phyloP scores from a whole-genome alignment of 176 grass and related monocot genomes.

The Olyra latifolia region DNA sequence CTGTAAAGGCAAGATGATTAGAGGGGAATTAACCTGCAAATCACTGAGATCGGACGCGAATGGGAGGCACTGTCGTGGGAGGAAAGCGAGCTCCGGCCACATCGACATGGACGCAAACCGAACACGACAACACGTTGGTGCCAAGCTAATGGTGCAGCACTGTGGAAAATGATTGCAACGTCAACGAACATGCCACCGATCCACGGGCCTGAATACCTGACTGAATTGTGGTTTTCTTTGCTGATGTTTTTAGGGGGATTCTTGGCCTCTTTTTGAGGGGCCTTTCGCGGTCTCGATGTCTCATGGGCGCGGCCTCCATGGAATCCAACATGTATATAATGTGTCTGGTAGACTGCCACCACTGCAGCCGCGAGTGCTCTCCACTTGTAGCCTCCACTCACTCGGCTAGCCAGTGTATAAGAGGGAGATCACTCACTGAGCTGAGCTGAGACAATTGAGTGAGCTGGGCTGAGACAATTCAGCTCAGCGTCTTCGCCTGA shows the following conservation, averaged over 20 bases:
- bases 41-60: background rate
- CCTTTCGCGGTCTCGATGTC: background rate
- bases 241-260: slow-evolving; percentile 28
- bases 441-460: slow-evolving; percentile 19
- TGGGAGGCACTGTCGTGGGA: slow-evolving; percentile 21
- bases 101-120: slow-evolving; percentile 44
- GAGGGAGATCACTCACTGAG: slow-evolving; percentile 13
- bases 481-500: background rate
- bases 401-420: background rate
- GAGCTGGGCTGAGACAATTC: slow-evolving; percentile 11
- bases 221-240: background rate
- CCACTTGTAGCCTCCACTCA: slow-evolving; percentile 39
- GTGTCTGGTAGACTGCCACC: slow-evolving; percentile 42
- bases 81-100: slow-evolving; percentile 11
- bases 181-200: slow-evolving; percentile 20
- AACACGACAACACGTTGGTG: slow-evolving; percentile 29
- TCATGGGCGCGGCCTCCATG: slow-evolving; percentile 16
- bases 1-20: slow-evolving; percentile 5
- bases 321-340: slow-evolving; percentile 48
- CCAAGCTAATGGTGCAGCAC: background rate
- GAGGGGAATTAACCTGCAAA: background rate
- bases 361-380: slow-evolving; percentile 29
- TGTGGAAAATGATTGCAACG: slow-evolving; percentile 45
- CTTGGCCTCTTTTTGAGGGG: background rate
- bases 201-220: background rate